phyloP scores from a whole-genome alignment of 2,329 filamentous ascomycete genomes.

The Penicillium sp. region DNA sequence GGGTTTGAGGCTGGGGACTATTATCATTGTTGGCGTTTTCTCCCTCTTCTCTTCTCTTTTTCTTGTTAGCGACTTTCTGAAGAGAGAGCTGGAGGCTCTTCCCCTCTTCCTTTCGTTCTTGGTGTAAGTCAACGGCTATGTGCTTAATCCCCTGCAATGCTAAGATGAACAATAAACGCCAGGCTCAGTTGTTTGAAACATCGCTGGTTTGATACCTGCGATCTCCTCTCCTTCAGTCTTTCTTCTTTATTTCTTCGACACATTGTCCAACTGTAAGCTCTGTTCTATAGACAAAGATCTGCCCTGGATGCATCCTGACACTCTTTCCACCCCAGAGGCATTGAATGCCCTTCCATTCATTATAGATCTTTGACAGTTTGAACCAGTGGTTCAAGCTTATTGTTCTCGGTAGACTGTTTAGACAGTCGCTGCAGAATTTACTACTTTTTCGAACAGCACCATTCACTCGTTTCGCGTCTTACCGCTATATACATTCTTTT shows the following conservation, averaged over 20 bases:
- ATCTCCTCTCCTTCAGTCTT: conserved; percentile 4
- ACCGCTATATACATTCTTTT: conserved; percentile 5
- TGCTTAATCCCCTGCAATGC: background rate
- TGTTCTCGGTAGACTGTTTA: background rate
- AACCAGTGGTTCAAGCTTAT: background rate
- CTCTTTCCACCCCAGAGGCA: conserved; percentile 19
- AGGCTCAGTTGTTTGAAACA: conserved; percentile 18
- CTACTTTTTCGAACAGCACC: background rate
- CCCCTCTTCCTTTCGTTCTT: conserved; percentile 17
- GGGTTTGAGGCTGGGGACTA: background rate
- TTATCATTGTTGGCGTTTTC: background rate
- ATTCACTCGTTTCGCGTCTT: conserved; percentile 1
- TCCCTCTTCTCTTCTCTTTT: conserved; percentile 16
- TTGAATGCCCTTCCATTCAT: conserved; percentile 33
- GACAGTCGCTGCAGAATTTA: background rate
- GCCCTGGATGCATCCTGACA: background rate
- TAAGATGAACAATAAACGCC: background rate
- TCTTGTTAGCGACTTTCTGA: conserved; percentile 5
- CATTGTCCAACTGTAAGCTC: background rate
- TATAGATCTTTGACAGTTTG: background rate
- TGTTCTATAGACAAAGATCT: background rate
- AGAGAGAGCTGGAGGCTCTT: conserved; percentile 33
- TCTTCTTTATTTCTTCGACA: background rate
- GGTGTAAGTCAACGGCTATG: conserved; percentile 12
- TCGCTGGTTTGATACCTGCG: conserved; percentile 30